Base-by-base conservation (phyloP, 129 eudicot species). In the Erigeron canadensis region DNA sequence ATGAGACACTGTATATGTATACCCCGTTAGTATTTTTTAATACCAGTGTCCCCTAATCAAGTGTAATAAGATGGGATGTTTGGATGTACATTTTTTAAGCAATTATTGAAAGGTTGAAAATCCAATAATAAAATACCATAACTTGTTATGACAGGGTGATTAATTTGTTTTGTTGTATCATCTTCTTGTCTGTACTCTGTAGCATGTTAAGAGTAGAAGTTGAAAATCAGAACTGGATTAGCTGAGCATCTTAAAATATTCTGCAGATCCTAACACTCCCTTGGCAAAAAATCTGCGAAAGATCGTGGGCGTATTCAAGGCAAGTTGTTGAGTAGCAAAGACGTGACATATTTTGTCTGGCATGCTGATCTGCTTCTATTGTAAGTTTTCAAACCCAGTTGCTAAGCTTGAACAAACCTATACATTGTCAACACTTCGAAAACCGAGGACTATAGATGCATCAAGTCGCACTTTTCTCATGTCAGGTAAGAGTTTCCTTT, bases 401-500 rank as follows among this genome's bases (percentile, higher is more conserved):
- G 75, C 55, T 55, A 68, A 21, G 68, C 39, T 54, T 10, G 50
- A 69, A 18, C 46, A 71, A 42, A 40, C 42, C 19, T n/a, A n/a
- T n/a, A 6, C 10, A 56, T 41, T 42, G 75, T 56, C 69, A 59
- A 59, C 59, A n/a, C 58, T 7, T 72, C 44, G 66, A 56, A 57
- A 71, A 71, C 23, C 54, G 75, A 71, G 69, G 18, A 48, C 10
- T 62, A 12, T 48, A 37, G 69, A 63, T 63, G 78, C 43, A 47
- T 21, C 7, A 1, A 50, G 10, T 62, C 43, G 46, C 17, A 0
- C 41, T 17, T 73, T 63, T 63, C 63, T 73, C 57, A 19, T 63
- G 70, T 21, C 50, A 47, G 78, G 54, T 69, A 59, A 61, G 63
- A 67, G 42, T 55, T 51, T 66, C 73, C 84, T 38, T 38, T 65